phyloP scores from a whole-genome alignment of 345 rosid genomes.

The Eucalyptus erythrocorys region DNA sequence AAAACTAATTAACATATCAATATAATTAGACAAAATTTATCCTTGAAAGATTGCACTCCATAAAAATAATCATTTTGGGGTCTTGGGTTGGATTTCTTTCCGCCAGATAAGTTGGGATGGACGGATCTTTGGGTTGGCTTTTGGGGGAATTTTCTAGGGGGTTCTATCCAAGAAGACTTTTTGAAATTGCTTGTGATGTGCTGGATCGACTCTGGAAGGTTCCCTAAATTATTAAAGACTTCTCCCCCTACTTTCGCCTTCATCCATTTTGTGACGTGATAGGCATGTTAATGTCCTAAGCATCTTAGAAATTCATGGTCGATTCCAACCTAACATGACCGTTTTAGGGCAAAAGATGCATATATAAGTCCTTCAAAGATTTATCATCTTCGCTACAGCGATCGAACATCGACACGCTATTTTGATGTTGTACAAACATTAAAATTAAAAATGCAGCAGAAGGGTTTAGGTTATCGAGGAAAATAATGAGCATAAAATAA shows the following conservation, averaged over 20 bases:
- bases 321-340: not conserved
- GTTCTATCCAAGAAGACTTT: not conserved
- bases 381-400: not conserved
- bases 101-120: not conserved
- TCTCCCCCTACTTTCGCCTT: not conserved
- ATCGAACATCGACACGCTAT: not conserved
- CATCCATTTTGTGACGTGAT: not conserved
- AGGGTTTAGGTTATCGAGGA: not conserved
- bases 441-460: not conserved
- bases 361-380: not conserved
- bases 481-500: not conserved
- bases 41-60: fast-evolving
- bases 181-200: not conserved
- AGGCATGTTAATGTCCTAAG: not conserved
- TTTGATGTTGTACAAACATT: not conserved
- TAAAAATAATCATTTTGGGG: not conserved
- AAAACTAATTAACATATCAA: too few relatives aligned
- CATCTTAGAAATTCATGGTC: not conserved
- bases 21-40: not conserved
- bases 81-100: not conserved
- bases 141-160: not conserved
- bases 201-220: not conserved
- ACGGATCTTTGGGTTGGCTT: not conserved
- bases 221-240: not conserved
- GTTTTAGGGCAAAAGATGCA: not conserved